phyloP scores from a whole-genome alignment of 805 yeast species.

The Suhomyces sp. region DNA sequence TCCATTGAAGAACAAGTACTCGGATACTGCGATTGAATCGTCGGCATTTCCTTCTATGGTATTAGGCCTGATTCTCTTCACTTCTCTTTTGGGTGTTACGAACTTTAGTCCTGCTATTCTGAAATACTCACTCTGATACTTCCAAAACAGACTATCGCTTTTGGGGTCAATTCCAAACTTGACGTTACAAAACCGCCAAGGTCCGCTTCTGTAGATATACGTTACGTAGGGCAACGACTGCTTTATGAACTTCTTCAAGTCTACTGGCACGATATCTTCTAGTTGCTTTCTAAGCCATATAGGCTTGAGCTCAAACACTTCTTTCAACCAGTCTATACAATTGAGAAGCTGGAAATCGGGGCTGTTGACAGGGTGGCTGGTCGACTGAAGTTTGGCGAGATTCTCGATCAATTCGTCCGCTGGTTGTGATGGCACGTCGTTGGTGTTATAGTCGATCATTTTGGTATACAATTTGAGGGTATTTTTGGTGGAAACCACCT shows the following conservation, averaged over 20 bases:
- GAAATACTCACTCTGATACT: slow-evolving; percentile 84
- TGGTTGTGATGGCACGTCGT: slow-evolving; percentile 47
- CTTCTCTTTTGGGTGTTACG: slow-evolving; percentile 2
- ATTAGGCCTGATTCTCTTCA: slow-evolving; percentile 22
- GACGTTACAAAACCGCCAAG: slow-evolving; percentile 88
- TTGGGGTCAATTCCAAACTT: slow-evolving; percentile 78
- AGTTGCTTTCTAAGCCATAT: slow-evolving; percentile 83
- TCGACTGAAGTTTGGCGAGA: slow-evolving; percentile 26
- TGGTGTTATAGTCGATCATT: slow-evolving; percentile 46
- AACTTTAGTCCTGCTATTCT: slow-evolving; percentile 42
- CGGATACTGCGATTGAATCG: slow-evolving; percentile 23
- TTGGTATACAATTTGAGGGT: slow-evolving; percentile 52
- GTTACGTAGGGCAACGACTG: slow-evolving; percentile 83
- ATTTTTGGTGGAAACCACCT: slow-evolving; percentile 43
- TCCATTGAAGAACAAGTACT: slow-evolving; percentile 66
- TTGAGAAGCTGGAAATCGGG: slow-evolving; percentile 33
- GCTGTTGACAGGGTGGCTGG: slow-evolving; percentile 34
- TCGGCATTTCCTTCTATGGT: slow-evolving; percentile 15
- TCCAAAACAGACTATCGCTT: slow-evolving; percentile 48
- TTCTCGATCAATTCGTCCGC: slow-evolving; percentile 44
- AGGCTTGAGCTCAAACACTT: slow-evolving; percentile 67
- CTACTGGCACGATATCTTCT: slow-evolving; percentile 50
- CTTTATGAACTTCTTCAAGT: slow-evolving; percentile 47
- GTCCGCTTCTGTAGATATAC: slow-evolving; percentile 82
- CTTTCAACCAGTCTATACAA: slow-evolving; percentile 42